Evolutionary conservation across 352 stramenopile genomes (phyloP), one percentile per base, ranked within the genome.

Genomic region (Pythium sp.): DNA sequence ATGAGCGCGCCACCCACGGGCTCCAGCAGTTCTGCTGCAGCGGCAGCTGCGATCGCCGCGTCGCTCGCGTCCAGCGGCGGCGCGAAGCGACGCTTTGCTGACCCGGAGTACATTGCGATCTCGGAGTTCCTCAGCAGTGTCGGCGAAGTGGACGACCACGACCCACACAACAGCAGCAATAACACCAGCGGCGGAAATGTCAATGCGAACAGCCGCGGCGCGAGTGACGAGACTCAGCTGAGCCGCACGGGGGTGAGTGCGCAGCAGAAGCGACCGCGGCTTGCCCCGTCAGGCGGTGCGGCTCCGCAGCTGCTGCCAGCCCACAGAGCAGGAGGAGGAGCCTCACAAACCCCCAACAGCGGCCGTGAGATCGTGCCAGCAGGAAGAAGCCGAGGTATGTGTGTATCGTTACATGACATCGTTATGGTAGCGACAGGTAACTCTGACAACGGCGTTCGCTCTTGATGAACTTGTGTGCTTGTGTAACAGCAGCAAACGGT

Each of bases 71-170:
- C 47, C 0, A 66, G 36, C 46, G 41, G 38, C 28, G 34, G 32
- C 8, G 30, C 32, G 15, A 77, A 79, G 62, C 69, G 72, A 22
- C 70, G 72, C 12, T 77, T 77, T 55, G 67, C 78, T 2, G 84
- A 92, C 46, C 82, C 78, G 1, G 82, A 92, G 69, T 84, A 89
- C 32, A 79, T 79, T 18, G 82, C 81, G 26, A 78, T 92, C 60
- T 87, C 86, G 30, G 84, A 90, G 68, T 66, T 92, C 60, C 72
- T 91, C 53, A 83, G 81, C 41, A 87, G 77, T 51, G 87, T 92
- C 70, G 76, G 58, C 62, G 82, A 91, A 61, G 81, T 89, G 56
- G 81, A 90, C 69, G 83, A 87, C n/a, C 58, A 64, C 51, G 70
- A 73, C 41, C 24, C 47, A 2, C 47, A 69, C 47, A 28, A 41